Evolutionary conservation across 2,329 filamentous ascomycete species (phyloP).

Genomic region (Clarireedia paspali): DNA sequence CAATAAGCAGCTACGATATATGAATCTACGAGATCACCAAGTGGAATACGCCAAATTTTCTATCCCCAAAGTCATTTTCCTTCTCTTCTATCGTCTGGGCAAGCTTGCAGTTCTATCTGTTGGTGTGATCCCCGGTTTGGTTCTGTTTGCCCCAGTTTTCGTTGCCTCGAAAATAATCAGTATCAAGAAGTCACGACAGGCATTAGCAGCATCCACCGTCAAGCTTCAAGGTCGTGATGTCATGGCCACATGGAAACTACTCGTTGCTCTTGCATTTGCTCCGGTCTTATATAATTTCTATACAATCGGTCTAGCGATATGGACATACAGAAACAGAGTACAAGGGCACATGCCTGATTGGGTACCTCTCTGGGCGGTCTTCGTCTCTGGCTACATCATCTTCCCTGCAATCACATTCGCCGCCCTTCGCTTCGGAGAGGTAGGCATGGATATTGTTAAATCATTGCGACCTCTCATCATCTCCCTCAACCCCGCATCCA

Average conservation of each 20-base stretch:
- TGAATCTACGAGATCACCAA: slow-evolving; percentile 15
- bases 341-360: slow-evolving; percentile 75
- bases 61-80: slow-evolving; percentile 46
- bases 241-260: slow-evolving; percentile 81
- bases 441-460: slow-evolving; percentile 98
- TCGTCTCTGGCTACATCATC: slow-evolving; percentile 66
- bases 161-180: slow-evolving; percentile 68
- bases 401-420: slow-evolving; percentile 89
- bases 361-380: slow-evolving; percentile 71
- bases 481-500: slow-evolving; percentile 75
- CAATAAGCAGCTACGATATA: slow-evolving; percentile 52
- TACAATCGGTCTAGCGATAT: slow-evolving; percentile 64
- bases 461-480: slow-evolving; percentile 82
- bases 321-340: slow-evolving; percentile 73
- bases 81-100: slow-evolving; percentile 69
- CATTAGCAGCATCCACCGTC: slow-evolving; percentile 76
- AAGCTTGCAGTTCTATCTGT: slow-evolving; percentile 71
- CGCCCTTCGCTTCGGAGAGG: slow-evolving; percentile 87
- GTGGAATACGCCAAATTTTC: slow-evolving; percentile 44
- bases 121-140: slow-evolving; percentile 74
- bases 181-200: slow-evolving; percentile 70
- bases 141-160: slow-evolving; percentile 85
- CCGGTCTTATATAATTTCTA: slow-evolving; percentile 79
- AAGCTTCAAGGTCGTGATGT: slow-evolving; percentile 84
- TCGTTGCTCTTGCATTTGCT: slow-evolving; percentile 78